phyloP scores from a whole-genome alignment of 768 basidiomycete species.

The Boletus sp. region DNA sequence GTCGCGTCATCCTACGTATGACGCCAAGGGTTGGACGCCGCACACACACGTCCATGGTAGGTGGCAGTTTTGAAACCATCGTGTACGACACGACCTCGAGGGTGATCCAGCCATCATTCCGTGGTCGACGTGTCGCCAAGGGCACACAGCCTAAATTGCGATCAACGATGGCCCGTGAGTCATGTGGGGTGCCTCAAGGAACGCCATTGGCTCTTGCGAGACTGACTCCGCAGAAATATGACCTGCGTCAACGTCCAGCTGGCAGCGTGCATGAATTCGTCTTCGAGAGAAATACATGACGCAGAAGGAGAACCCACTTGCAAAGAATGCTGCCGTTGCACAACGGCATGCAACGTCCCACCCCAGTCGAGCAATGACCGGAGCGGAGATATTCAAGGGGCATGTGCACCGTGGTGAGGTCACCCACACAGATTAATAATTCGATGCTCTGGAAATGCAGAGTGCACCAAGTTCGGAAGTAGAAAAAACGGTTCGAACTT shows the following conservation, averaged over 20 bases:
- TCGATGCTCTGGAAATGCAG: background rate
- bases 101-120: constrained; percentile 9
- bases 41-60: background rate
- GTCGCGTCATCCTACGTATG: background rate
- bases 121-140: constrained; percentile 1
- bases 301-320: background rate
- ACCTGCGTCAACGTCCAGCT: background rate
- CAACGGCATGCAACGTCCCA: background rate
- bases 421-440: background rate
- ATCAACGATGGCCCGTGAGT: constrained; percentile 4
- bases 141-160: constrained; percentile 15
- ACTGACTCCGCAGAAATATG: background rate
- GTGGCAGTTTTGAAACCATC: constrained; percentile 17
- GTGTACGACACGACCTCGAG: constrained; percentile 1
- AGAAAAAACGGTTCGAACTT: background rate
- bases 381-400: background rate
- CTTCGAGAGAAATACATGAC: background rate
- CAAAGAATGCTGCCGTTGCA: background rate
- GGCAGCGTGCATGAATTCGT: background rate
- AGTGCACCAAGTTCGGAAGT: background rate
- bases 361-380: background rate
- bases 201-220: background rate
- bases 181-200: background rate
- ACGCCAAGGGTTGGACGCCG: constrained; percentile 7
- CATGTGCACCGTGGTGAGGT: constrained; percentile 9